Evolutionary conservation across 2,329 filamentous ascomycete species (phyloP).

Genomic region (Diaporthe aspalathi): DNA sequence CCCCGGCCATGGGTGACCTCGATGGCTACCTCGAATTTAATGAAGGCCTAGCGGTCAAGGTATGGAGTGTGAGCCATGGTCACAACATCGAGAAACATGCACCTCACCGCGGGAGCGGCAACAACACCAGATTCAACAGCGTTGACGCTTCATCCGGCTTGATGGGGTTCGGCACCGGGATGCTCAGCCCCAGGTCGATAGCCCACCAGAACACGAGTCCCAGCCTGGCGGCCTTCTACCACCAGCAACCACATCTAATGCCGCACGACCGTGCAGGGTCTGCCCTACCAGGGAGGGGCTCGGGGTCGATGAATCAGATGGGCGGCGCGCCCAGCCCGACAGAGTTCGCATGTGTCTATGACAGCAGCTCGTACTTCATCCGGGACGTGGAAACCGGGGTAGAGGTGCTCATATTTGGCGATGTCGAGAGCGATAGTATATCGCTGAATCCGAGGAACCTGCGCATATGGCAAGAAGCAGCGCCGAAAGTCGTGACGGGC

Average conservation of each 20-base stretch:
- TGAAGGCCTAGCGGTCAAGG: conserved; percentile 88
- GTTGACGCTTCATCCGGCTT: conserved; percentile 55
- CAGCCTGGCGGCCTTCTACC: conserved; percentile 41
- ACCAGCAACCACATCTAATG: conserved; percentile 42
- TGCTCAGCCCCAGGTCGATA: conserved; percentile 45
- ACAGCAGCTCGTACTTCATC: conserved; percentile 95
- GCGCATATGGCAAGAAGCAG: conserved; percentile 89
- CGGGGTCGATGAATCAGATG: conserved; percentile 16
- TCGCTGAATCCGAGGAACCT: conserved; percentile 84
- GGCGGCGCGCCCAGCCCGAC: conserved; percentile 44
- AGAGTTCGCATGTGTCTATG: conserved; percentile 75
- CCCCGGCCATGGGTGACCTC: conserved; percentile 83
- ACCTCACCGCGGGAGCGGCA: conserved; percentile 71
- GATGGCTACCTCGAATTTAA: conserved; percentile 88
- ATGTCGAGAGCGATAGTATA: conserved; percentile 91
- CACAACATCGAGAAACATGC: conserved; percentile 80
- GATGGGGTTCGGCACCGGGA: conserved; percentile 39
- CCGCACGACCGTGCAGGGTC: conserved; percentile 41
- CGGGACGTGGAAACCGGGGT: conserved; percentile 75
- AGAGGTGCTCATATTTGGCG: conserved; percentile 93
- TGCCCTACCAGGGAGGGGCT: conserved; percentile 26
- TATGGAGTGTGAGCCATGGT: conserved; percentile 89
- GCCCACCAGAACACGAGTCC: conserved; percentile 44
- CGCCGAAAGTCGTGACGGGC: conserved; percentile 81
- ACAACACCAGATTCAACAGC: conserved; percentile 62